These are phyloP conservation scores for Colletotrichum sidae DNA, from an alignment of 2,329 filamentous ascomycete genomes.

Conservation along the genomic window DNA sequence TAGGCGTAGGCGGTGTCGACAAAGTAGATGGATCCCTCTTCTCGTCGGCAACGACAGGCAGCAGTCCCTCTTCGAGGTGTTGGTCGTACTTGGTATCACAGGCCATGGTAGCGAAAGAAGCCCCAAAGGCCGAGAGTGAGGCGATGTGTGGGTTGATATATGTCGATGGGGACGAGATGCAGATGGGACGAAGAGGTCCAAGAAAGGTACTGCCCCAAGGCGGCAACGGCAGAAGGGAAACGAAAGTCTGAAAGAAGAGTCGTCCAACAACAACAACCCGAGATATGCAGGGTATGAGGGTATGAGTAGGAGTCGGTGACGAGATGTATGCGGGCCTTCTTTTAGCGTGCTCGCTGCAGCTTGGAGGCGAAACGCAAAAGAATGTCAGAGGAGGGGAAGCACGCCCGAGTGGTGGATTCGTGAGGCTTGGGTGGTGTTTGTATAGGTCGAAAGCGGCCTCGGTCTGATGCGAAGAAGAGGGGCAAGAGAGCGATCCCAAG, in stretches of 20 bases:
- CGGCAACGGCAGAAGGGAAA: constrained; percentile 29
- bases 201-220: constrained; percentile 36
- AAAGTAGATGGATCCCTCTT: constrained; percentile 30
- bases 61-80: constrained; percentile 39
- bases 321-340: constrained; percentile 23
- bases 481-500: constrained; percentile 30
- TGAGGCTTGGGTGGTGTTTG: constrained; percentile 27
- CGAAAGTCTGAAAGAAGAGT: constrained; percentile 5
- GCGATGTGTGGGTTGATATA: constrained; percentile 49
- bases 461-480: constrained; percentile 22
- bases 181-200: constrained; percentile 41
- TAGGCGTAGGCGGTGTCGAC: constrained; percentile 11
- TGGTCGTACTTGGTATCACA: constrained; percentile 36
- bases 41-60: constrained; percentile 36
- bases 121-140: constrained; percentile 4
- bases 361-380: constrained; percentile 22
- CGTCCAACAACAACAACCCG: constrained; percentile 18
- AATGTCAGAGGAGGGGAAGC: constrained; percentile 25
- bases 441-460: constrained; percentile 27
- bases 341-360: constrained; percentile 35
- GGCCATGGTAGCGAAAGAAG: constrained; percentile 33
- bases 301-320: constrained; percentile 9
- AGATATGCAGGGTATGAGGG: constrained; percentile 22
- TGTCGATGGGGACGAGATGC: constrained; percentile 39
- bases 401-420: constrained; percentile 20